Percentiles rank a stretch among this genome's conserved stretches.
These are phyloP conservation scores for Agaricales sp. DNA, from an alignment of 1,284 basidiomycete genomes.

Conservation along the genomic window DNA sequence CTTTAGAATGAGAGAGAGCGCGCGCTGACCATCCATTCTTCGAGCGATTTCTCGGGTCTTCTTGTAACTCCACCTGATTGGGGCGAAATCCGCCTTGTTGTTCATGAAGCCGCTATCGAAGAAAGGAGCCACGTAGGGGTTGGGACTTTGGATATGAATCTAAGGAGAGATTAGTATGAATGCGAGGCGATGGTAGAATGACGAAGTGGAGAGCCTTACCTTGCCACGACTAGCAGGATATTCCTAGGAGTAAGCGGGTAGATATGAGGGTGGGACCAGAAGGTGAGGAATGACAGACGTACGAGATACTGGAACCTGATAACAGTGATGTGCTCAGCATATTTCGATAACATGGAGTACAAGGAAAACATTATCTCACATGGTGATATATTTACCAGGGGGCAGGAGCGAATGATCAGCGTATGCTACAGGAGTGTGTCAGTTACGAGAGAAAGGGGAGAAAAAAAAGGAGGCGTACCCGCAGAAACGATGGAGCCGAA, in stretches of 20 bases:
- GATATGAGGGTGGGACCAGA: too few relatives aligned
- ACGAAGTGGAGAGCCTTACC: slow-evolving; percentile 17
- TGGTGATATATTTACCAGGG: slow-evolving; percentile 62
- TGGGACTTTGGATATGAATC: slow-evolving; percentile 53
- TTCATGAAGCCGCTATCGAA: slow-evolving; percentile 72
- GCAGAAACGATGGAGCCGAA: slow-evolving; percentile 58
- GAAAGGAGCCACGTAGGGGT: slow-evolving; percentile 52
- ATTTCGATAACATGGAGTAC: slow-evolving; percentile 2
- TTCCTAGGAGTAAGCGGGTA: slow-evolving; percentile 29
- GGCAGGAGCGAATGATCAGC: slow-evolving; percentile 61
- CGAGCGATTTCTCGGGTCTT: slow-evolving; percentile 63
- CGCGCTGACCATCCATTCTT: slow-evolving; percentile 48
- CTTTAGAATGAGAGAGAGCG: slow-evolving; percentile 3
- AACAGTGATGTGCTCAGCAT: slow-evolving; percentile 3
- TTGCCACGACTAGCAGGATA: slow-evolving; percentile 60
- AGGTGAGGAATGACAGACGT: slow-evolving; percentile 14
- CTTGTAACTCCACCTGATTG: slow-evolving; percentile 69
- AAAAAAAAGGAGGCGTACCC: slow-evolving; percentile 18
- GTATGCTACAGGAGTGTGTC: slow-evolving; percentile 30
- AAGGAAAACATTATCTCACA: too few relatives aligned
- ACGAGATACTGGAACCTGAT: slow-evolving; percentile 60
- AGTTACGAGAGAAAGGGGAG: background rate
- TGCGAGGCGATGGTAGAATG: slow-evolving; percentile 8
- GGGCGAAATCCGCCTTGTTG: slow-evolving; percentile 67
- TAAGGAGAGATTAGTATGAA: slow-evolving; percentile 8